Evolutionary conservation across 345 rosid genomes (phyloP), one percentile per base, ranked within the genome.

Genomic region (Euphorbia pulcherrima): DNA sequence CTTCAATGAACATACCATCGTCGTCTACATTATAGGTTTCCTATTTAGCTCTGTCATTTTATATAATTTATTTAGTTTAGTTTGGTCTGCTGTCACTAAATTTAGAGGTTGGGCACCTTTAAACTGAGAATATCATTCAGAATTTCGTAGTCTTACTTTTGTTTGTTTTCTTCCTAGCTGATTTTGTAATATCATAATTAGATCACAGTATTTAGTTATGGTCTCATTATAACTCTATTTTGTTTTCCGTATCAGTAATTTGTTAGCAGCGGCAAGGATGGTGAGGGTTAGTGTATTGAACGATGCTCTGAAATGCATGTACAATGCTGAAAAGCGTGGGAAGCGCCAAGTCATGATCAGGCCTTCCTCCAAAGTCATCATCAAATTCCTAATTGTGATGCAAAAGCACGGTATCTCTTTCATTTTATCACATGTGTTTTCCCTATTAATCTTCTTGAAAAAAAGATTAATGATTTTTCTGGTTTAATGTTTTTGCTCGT

Each of bases 291-390:
- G 79, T 54, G 79, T 75, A 39, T 30, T 75, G 68, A 75, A 75
- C 28, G 79, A 75, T 70, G 78, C 78, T 59, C 55, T 75, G 29
- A 75, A 75, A 67, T 58, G 78, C 67, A 70, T 75, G 68, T 75
- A 75, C 68, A 75, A 75, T 70, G 79, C 75, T 4, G 79, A 75
- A 67, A 75, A 75, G 56, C 68, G 72, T 6, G 79, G 79, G 63
- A 75, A 75, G 72, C 71, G 75, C 21, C 79, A 75, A 8, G 79
- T 65, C 51, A 69, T 75, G 74, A 75, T 75, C 28, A 52, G 78
- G 78, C 78, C 78, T 37, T 75, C 78, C 16, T 75, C 79, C 0
- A 75, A 75, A 54, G 79, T 75, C 52, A 70, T 75, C 64, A 60
- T 75, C 52, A 75, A 75, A 24, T 75, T 75, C 54, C 64, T 75